A percentile compares a stretch with the other conserved stretches of the same genome.
These are phyloP conservation scores for Leccinum pellstonianum DNA, from an alignment of 768 basidiomycete genomes.

Conservation along the genomic window DNA sequence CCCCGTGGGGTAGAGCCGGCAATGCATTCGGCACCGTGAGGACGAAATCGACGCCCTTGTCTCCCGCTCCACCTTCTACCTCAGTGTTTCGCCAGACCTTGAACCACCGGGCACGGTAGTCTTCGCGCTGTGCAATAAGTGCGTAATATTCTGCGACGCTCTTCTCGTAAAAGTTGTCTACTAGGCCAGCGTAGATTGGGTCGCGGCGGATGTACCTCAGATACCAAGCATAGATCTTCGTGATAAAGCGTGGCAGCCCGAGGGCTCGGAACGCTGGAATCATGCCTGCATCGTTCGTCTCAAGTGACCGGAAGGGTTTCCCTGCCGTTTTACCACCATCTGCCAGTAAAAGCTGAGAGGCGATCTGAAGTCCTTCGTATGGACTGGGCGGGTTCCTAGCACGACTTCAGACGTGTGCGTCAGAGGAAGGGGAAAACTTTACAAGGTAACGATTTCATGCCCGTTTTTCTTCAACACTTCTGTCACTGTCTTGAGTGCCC, in stretches of 20 bases:
- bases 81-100: conserved; percentile 30
- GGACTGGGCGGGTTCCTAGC: conserved; percentile 41
- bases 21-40: conserved; percentile 61
- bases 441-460: conserved; percentile 56
- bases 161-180: conserved; percentile 50
- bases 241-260: conserved; percentile 46
- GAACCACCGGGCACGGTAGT: conserved; percentile 42
- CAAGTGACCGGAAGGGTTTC: conserved; percentile 37
- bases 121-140: conserved; percentile 45
- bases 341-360: conserved; percentile 50
- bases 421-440: conserved; percentile 8
- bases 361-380: conserved; percentile 51
- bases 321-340: conserved; percentile 45
- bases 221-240: conserved; percentile 50
- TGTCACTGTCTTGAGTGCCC: conserved; percentile 51
- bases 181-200: conserved; percentile 50
- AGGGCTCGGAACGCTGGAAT: conserved; percentile 39
- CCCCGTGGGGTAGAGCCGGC: conserved; percentile 56
- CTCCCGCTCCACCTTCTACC: conserved; percentile 26
- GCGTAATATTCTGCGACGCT: conserved; percentile 49
- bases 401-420: background rate
- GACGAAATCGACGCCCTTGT: conserved; percentile 58
- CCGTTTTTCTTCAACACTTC: conserved; percentile 44
- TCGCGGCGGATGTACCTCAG: conserved; percentile 52
- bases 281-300: conserved; percentile 51